Base-by-base conservation (phyloP, 768 basidiomycete genomes). In the Pulveroboletus sp. region DNA sequence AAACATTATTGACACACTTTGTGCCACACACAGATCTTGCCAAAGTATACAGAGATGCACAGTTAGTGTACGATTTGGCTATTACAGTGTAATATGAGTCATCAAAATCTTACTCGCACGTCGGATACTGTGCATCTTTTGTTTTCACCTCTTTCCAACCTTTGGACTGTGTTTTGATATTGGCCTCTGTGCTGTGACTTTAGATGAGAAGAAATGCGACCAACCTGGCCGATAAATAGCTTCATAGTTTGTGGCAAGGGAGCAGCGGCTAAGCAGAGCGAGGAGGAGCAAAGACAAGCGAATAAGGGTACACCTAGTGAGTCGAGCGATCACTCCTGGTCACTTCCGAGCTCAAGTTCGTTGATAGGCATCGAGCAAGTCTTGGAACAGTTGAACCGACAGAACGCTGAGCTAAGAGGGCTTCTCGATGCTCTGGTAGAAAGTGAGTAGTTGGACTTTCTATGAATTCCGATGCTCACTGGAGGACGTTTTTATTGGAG, bases 271-370 rank as follows among this genome's bases (percentile, higher is more conserved):
- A 76, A 75, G 47, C 65, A 64, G 11, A 73, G 69, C 47, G 73
- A 73, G 11, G 80, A 83, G 36, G 80, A 84, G 17, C 75, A 75
- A n/a, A 73, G 79, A 43, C 64, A 64, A n/a, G 74, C 72, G 24
- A 74, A 76, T 11, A 82, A 78, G 49, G 68, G 68, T 21, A 79
- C 76, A 64, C 82, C 83, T 44, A 74, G 85, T 86, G 58, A 43
- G 76, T 69, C 4, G 35, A 51, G 50, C 15, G 17, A 6, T 49
- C 7, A 18, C 6, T 49, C n/a, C 32, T 36, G 10, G 40, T 12
- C 38, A 3, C 3, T 47, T 27, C 42, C 28, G 7, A 15, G 17
- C 61, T 56, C 50, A 59, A 41, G 38, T 32, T 43, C 31, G 46
- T 24, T 49, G 38, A 40, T 52, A 86, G 85, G 74, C n/a, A 69